These are phyloP conservation scores for Bryum argenteum DNA, from an alignment of 225 moss, liverwort and hornwort species.

Conservation along the genomic window DNA sequence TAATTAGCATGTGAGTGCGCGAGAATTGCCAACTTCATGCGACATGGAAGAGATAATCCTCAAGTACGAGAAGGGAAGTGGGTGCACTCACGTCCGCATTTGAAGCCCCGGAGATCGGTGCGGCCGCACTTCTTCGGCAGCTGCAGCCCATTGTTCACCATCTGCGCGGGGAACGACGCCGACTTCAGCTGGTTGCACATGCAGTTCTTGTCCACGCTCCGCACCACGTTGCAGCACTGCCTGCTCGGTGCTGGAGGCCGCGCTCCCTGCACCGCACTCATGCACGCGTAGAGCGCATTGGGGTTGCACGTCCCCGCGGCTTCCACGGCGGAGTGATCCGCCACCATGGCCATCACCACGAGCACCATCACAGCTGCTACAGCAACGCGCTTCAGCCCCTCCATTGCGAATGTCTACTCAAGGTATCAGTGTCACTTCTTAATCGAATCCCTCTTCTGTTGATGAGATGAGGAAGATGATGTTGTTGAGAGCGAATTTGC, in stretches of 20 bases:
- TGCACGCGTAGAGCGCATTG: not conserved
- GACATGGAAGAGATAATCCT: not conserved
- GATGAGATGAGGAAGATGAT: not conserved
- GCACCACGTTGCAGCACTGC: conserved; percentile 12
- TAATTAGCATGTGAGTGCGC: not conserved
- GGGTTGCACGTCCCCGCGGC: conserved; percentile 18
- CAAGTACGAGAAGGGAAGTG: not conserved
- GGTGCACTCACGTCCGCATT: not conserved
- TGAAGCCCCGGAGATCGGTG: too few species aligned
- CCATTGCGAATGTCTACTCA: not conserved
- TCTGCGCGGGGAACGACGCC: conserved; percentile 20
- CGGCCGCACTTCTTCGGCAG: conserved; percentile 22
- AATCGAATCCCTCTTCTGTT: too few species aligned
- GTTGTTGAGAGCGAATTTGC: not conserved
- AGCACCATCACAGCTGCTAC: conserved; percentile 12
- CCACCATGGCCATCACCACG: conserved; percentile 16
- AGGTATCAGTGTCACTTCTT: not conserved
- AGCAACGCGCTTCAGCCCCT: not conserved
- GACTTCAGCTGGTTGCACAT: conserved; percentile 15
- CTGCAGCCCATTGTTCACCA: conserved; percentile 16
- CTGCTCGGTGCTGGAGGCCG: not conserved
- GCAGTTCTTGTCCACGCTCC: conserved; percentile 20
- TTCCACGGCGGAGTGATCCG: not conserved
- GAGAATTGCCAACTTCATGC: not conserved
- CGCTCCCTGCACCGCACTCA: conserved; percentile 9